A percentile compares a stretch with the other conserved stretches of the same genome.
These are phyloP conservation scores for Chromosphaera perkinsii DNA, from an alignment of 208 protist genomes.

Conservation along the genomic window DNA sequence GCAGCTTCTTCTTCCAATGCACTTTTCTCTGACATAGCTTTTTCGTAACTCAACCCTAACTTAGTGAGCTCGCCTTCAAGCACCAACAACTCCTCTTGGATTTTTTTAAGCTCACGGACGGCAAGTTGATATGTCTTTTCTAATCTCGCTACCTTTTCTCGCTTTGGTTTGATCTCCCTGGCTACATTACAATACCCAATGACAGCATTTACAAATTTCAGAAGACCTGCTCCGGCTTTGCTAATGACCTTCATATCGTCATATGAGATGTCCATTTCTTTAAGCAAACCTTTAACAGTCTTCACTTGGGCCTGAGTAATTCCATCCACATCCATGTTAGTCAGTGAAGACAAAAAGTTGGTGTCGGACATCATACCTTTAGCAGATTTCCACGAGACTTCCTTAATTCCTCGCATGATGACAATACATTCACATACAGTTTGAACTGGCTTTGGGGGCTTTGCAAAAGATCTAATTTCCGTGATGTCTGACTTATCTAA, in stretches of 20 bases:
- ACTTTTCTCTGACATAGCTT: too few species aligned
- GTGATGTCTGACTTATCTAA: slow-evolving; percentile 89
- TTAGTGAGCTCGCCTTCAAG: too few species aligned
- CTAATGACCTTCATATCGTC: slow-evolving; percentile 72
- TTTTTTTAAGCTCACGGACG: too few species aligned
- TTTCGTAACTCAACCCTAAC: too few species aligned
- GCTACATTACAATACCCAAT: too few species aligned
- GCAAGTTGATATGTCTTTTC: too few species aligned
- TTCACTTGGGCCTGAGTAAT: slow-evolving; percentile 85
- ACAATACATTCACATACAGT: slow-evolving; percentile 83
- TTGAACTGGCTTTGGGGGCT: slow-evolving; percentile 82
- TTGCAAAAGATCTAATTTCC: slow-evolving; percentile 91
- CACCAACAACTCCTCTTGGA: too few species aligned
- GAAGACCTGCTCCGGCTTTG: too few species aligned
- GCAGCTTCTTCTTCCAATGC: too few species aligned
- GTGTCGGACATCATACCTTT: slow-evolving; percentile 64
- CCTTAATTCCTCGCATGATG: slow-evolving; percentile 36
- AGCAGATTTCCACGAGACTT: slow-evolving; percentile 56
- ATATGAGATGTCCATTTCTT: slow-evolving; percentile 74
- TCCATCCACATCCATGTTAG: slow-evolving; percentile 71
- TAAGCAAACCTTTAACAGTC: slow-evolving; percentile 65
- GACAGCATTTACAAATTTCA: too few species aligned
- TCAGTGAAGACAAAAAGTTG: slow-evolving; percentile 70
- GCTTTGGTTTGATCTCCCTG: too few species aligned
- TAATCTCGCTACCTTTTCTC: too few species aligned